Percentiles rank a stretch among this genome's conserved stretches.
Evolutionary conservation across 2,329 filamentous ascomycete species (phyloP).

Genomic region (Alternaria arbusti): DNA sequence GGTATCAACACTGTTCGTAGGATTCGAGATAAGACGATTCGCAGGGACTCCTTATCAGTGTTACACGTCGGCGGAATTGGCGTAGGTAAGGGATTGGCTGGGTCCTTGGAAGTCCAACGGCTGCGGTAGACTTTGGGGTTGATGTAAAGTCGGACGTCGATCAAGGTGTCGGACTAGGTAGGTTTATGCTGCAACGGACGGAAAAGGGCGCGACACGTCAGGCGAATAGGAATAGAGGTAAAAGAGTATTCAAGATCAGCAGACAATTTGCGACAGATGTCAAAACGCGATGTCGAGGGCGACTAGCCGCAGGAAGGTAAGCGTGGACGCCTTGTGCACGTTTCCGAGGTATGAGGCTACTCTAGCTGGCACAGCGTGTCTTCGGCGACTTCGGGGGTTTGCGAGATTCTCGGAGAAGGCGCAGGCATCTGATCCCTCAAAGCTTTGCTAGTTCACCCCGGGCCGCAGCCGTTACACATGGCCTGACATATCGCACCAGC

Average conservation of each 20-base stretch:
- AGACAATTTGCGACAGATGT: slow-evolving; percentile 39
- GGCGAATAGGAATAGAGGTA: slow-evolving; percentile 13
- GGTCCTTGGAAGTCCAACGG: not conserved
- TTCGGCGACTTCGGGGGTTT: slow-evolving; percentile 4
- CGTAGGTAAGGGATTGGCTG: not conserved
- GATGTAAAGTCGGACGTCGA: slow-evolving; percentile 1
- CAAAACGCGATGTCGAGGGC: slow-evolving; percentile 27
- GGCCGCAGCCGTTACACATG: slow-evolving; percentile 12
- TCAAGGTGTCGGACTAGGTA: not conserved
- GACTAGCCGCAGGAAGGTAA: slow-evolving; percentile 26
- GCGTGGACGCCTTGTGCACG: slow-evolving; percentile 7
- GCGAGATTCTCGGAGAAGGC: slow-evolving; percentile 8
- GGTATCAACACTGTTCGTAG: not conserved
- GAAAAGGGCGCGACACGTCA: not conserved
- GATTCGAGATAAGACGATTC: slow-evolving; percentile 1
- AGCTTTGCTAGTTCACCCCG: slow-evolving; percentile 11
- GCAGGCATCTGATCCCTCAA: not conserved
- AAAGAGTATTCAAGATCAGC: slow-evolving; percentile 28
- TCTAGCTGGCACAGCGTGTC: slow-evolving; percentile 1
- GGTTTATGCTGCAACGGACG: not conserved
- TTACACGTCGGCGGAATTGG: slow-evolving; percentile 3
- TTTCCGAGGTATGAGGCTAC: not conserved
- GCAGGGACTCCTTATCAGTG: not conserved
- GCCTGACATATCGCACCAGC: not conserved
- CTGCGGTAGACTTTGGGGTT: not conserved